Evolutionary conservation across 2,329 filamentous ascomycete species (phyloP).

Genomic region (Hypoxylon sp.): DNA sequence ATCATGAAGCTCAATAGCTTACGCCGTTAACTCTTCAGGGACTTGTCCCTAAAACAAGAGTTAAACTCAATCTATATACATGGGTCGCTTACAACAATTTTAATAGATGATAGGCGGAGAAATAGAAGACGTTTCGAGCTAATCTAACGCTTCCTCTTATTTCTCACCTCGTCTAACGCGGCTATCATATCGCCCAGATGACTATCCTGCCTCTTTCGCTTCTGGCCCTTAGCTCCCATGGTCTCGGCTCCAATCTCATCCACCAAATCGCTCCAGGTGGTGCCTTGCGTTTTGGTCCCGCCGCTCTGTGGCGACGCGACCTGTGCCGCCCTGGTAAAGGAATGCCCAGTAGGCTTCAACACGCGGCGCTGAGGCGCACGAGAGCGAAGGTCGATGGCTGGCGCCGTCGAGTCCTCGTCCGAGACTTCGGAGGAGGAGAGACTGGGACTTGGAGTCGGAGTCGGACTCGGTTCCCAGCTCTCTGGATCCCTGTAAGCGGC

Average conservation of each 20-base stretch:
- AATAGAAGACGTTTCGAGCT: neutral
- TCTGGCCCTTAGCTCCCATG: neutral
- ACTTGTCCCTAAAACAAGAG: neutral
- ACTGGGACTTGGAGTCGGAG: neutral
- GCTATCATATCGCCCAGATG: neutral
- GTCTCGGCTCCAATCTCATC: conserved; percentile 7
- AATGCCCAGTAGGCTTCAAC: neutral
- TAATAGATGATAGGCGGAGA: neutral
- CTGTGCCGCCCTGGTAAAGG: neutral
- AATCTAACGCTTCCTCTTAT: neutral
- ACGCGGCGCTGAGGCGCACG: neutral
- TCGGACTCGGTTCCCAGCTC: neutral
- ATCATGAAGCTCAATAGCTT: neutral
- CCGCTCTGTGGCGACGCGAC: neutral
- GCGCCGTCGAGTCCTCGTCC: neutral
- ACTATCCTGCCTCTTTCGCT: conserved; percentile 20
- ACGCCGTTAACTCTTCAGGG: neutral
- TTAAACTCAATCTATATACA: neutral
- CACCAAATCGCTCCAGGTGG: conserved; percentile 8
- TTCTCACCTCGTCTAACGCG: conserved; percentile 15
- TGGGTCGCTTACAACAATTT: neutral
- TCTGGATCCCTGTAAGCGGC: neutral
- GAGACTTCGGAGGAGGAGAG: neutral
- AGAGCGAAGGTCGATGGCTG: neutral
- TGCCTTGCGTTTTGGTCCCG: neutral